Conservation (phyloP, 208 protist genomes). For the Wallacemonas sp. region DNA sequence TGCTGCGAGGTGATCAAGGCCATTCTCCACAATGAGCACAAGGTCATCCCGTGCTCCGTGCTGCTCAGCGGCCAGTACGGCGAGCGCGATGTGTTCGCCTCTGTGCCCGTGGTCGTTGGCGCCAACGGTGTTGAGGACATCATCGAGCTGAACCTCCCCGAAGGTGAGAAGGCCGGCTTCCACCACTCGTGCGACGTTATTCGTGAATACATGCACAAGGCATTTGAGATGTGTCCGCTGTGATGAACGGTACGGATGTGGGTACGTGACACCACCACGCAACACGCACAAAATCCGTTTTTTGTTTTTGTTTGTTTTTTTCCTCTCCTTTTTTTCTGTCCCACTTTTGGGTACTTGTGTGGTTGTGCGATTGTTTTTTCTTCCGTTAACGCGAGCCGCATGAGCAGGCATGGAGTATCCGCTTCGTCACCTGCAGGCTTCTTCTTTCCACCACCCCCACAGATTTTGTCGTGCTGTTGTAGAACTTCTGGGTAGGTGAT, state of each 20-base stretch:
- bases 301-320: conserved; percentile 7
- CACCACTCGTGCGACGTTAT: conserved; percentile 35
- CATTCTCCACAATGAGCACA: conserved; percentile 44
- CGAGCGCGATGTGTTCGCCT: conserved; percentile 36
- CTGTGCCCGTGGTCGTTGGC: conserved; percentile 35
- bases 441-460: no score
- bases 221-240: conserved; percentile 21
- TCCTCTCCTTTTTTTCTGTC: conserved; percentile 8
- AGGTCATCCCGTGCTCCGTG: conserved; percentile 43
- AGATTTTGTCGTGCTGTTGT: no score
- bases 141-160: conserved; percentile 33
- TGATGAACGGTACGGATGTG: no score
- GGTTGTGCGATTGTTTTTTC: neutral
- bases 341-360: neutral
- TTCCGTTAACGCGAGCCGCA: no score
- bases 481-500: no score
- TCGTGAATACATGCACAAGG: conserved; percentile 30
- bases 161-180: conserved; percentile 33
- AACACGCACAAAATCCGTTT: no score
- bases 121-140: conserved; percentile 32
- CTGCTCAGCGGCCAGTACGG: conserved; percentile 41
- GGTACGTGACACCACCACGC: no score
- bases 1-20: conserved; percentile 37
- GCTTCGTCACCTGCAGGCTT: no score
- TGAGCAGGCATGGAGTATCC: no score